A percentile compares a stretch with the other conserved stretches of the same genome.
phyloP scores from a whole-genome alignment of 2,329 filamentous ascomycete species.

The Cyphellophora attinorum region DNA sequence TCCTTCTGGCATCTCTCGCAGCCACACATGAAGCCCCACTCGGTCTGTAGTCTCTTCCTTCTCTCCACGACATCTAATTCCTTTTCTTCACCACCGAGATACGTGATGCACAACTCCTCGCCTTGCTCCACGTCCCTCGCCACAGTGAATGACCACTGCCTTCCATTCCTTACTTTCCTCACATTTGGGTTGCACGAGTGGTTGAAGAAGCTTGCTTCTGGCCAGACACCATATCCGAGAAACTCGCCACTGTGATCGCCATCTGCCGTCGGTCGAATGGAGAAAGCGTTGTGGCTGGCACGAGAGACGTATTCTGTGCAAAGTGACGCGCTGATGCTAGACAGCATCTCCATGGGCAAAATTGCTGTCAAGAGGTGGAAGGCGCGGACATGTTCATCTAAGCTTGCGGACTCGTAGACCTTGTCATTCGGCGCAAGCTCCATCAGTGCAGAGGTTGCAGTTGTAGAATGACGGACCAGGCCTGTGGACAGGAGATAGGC shows the following conservation, averaged over 20 bases:
- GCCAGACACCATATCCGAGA: slow-evolving; percentile 11
- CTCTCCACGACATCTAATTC: slow-evolving; percentile 6
- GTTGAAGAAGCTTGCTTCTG: slow-evolving; percentile 11
- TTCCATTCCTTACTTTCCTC: slow-evolving; percentile 5
- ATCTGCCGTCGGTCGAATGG: slow-evolving; percentile 6
- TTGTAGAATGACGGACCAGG: too few relatives aligned
- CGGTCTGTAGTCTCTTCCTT: slow-evolving; percentile 5
- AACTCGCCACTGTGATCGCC: slow-evolving; percentile 9
- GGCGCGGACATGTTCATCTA: slow-evolving; percentile 3
- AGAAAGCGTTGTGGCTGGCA: slow-evolving; percentile 11
- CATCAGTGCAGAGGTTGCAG: slow-evolving; percentile 1
- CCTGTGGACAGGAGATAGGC: slow-evolving; percentile 3
- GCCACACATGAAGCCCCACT: slow-evolving; percentile 9
- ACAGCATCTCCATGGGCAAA: slow-evolving; percentile 1
- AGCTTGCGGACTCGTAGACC: background rate
- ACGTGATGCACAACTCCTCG: slow-evolving; percentile 13
- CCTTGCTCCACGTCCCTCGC: background rate
- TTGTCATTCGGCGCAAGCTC: background rate
- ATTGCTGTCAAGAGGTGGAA: slow-evolving; percentile 5
- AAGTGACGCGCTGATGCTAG: slow-evolving; percentile 1
- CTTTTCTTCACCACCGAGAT: slow-evolving; percentile 12
- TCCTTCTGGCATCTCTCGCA: slow-evolving; percentile 6
- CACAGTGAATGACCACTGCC: slow-evolving; percentile 7
- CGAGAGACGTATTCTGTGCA: slow-evolving; percentile 5
- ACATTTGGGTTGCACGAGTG: slow-evolving; percentile 11